Evolutionary conservation across 176 grass and related monocot genomes (phyloP), one percentile per base, ranked within the genome.

Genomic region (Aegilops bicornis): DNA sequence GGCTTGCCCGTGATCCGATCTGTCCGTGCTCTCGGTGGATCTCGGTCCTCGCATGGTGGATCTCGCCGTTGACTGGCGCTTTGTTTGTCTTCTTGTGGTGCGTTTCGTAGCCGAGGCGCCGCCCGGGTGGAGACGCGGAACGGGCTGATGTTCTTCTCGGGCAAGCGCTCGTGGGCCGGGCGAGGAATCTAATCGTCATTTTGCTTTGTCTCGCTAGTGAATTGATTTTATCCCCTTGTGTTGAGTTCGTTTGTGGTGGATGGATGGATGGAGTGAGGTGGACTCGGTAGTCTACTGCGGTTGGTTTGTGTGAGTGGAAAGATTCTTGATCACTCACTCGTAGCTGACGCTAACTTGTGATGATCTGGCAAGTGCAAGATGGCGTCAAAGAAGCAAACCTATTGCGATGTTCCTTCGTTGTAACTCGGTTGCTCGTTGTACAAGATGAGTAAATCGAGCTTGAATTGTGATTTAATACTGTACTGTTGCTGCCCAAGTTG

Each of bases 21-120:
- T 91, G 66, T 32, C 17, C 52, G 59, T 79, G 69, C 50, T 37
- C 42, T 20, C 36, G 75, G 20, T 16, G 50, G 76, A 91, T 91
- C 85, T 75, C 63, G 64, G 65, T 13, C 31, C 29, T n/a, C 1
- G 60, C 80, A 10, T 66, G 32, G 72, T 61, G 77, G 85, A 87
- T 91, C 81, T 31, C 59, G 75, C 79, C 60, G 89, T 87, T 80
- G 75, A 67, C 75, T 22, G 13, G 84, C 42, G 24, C 64, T 40
- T 19, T 39, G 3, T 58, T 58, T 16, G 13, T 37, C 33, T 40
- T 27, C 5, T 1, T 79, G 82, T 7, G 52, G 0, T 59, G 30
- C 14, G 82, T 24, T 24, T 37, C 31, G 10, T 7, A 22, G 40
- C 58, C 29, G 37, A 24, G 67, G 40, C 42, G 43, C 42, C 19